phyloP scores from a whole-genome alignment of 495 filamentous ascomycete species.

The Neurospora intermedia region DNA sequence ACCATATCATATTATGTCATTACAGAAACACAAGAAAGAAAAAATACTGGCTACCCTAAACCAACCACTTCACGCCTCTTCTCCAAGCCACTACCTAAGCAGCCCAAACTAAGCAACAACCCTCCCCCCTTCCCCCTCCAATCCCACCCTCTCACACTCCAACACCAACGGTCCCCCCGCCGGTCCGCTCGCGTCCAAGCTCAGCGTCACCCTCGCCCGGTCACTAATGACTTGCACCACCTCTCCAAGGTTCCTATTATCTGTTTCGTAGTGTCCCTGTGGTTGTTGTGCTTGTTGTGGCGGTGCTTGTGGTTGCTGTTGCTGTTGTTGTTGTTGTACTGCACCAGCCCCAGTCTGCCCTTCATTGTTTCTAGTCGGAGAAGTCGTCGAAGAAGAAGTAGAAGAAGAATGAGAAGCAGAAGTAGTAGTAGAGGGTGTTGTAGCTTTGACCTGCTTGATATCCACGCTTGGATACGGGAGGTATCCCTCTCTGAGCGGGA shows the following conservation, averaged over 20 bases:
- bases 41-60: neutral
- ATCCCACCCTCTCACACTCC: slow-evolving; percentile 35
- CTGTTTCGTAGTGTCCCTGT: slow-evolving; percentile 56
- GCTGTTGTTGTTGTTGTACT: too few species aligned
- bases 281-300: too few species aligned
- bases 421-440: neutral
- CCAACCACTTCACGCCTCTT: too few species aligned
- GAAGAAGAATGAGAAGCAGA: neutral
- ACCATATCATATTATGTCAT: too few species aligned
- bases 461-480: slow-evolving; percentile 69
- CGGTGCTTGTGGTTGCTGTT: too few species aligned
- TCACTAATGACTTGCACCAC: slow-evolving; percentile 67
- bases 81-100: too few species aligned
- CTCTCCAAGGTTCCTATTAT: slow-evolving; percentile 67
- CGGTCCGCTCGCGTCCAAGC: slow-evolving; percentile 52
- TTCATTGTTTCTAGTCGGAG: neutral
- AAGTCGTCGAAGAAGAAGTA: neutral
- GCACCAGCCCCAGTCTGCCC: too few species aligned
- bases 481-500: slow-evolving; percentile 69
- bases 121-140: slow-evolving; percentile 29
- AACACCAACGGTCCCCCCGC: slow-evolving; percentile 54
- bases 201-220: slow-evolving; percentile 65
- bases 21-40: too few species aligned
- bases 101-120: slow-evolving; percentile 15
- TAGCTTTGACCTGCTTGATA: slow-evolving; percentile 45